These are phyloP conservation scores for Cajanus cajan DNA, from an alignment of 306 rosid genomes.

Conservation along the genomic window DNA sequence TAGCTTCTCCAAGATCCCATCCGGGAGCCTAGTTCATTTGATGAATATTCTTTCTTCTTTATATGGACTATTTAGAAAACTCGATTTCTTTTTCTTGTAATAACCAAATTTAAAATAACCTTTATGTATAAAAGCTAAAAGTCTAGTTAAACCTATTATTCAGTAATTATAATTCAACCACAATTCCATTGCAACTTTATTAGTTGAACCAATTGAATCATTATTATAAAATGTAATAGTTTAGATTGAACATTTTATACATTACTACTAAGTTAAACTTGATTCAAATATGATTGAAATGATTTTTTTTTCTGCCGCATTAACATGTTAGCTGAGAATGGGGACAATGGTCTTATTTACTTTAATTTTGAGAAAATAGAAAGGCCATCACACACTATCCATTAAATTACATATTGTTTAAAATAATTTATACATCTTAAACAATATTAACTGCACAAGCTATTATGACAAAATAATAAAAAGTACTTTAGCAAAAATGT, in stretches of 20 bases:
- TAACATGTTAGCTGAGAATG: neutral
- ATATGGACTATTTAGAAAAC: neutral
- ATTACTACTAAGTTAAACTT: neutral
- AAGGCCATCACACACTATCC: too few relatives aligned
- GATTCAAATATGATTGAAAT: neutral
- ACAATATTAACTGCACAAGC: too few relatives aligned
- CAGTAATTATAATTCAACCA: neutral
- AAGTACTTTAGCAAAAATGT: too few relatives aligned
- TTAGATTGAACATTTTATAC: neutral
- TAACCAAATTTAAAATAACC: neutral
- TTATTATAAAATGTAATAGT: neutral
- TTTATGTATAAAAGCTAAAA: neutral
- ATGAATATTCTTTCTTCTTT: too few relatives aligned
- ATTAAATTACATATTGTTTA: too few relatives aligned
- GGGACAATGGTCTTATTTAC: neutral
- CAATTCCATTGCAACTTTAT: neutral
- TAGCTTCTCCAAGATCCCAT: too few relatives aligned
- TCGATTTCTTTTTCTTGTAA: neutral
- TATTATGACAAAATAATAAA: too few relatives aligned
- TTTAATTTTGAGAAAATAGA: neutral
- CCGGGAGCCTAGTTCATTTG: too few relatives aligned
- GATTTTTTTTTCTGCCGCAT: neutral
- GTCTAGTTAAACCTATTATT: neutral
- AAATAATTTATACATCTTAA: too few relatives aligned
- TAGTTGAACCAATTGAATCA: neutral